A percentile compares a stretch with the other conserved stretches of the same genome.
Conservation (phyloP, 2,329 filamentous ascomycete genomes). For the Akanthomyces dipterigenus region DNA sequence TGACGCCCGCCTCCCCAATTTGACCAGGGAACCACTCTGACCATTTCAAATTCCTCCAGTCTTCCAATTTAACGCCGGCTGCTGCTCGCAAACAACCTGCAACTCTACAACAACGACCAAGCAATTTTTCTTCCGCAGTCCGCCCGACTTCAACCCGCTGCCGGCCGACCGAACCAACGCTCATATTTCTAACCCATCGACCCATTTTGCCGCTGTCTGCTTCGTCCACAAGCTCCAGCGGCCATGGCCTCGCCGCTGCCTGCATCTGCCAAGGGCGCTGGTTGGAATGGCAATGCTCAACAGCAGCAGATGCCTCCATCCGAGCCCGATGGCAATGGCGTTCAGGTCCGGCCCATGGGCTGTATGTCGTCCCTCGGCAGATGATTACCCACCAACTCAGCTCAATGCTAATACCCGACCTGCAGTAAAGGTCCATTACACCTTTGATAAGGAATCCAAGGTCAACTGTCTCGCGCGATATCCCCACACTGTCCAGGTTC, state of each 20-base stretch:
- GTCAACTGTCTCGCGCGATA: slow-evolving; percentile 84
- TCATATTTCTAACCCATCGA: neutral
- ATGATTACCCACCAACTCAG: slow-evolving; percentile 15
- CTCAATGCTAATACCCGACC: slow-evolving; percentile 14
- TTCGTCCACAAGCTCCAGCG: slow-evolving; percentile 13
- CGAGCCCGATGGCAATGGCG: slow-evolving; percentile 38
- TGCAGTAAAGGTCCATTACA: slow-evolving; percentile 92
- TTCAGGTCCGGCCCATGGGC: slow-evolving; percentile 59
- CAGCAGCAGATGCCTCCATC: slow-evolving; percentile 24
- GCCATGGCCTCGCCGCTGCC: slow-evolving; percentile 36
- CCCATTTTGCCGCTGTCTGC: slow-evolving; percentile 3
- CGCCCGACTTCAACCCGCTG: neutral
- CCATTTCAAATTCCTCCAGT: slow-evolving; percentile 7
- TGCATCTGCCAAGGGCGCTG: slow-evolving; percentile 21
- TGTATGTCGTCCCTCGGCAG: slow-evolving; percentile 41
- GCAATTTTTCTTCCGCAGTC: neutral
- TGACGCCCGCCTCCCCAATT: slow-evolving; percentile 31
- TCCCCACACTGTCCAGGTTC: slow-evolving; percentile 71
- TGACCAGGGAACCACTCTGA: slow-evolving; percentile 17
- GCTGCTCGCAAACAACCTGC: neutral
- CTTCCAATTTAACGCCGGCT: neutral
- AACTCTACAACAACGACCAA: neutral
- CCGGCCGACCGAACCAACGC: neutral
- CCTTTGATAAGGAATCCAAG: slow-evolving; percentile 83
- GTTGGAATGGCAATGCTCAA: slow-evolving; percentile 26